Evolutionary conservation across 2,329 filamentous ascomycete genomes (phyloP), one percentile per base, ranked within the genome.

Genomic region (Aspergillus sp.): DNA sequence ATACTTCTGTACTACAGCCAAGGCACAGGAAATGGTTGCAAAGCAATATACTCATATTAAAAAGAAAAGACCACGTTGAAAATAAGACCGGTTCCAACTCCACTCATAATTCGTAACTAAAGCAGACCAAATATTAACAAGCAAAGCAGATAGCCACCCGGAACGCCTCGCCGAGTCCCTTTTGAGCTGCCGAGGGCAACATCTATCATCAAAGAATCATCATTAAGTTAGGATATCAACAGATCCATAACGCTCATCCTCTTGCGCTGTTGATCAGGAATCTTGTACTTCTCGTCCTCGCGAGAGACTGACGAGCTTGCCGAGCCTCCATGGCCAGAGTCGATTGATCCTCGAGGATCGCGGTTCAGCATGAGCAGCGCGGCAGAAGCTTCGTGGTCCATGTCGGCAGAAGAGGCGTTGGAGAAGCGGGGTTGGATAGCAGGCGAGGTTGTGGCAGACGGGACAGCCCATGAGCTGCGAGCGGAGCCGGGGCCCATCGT

Each of bases 311-410:
- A 45, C 26, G 43, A 30, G 47, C 53, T 52, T 2, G 60, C 12
- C 24, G 67, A 63, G 9, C 64, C 63, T 34, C 69, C 70, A 44
- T 57, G 66, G 7, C 67, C 63, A 7, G 70, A 71, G 60, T 71
- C 66, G 1, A 70, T 66, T 4, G 75, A 78, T 38, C 80, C 81
- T 36, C 90, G 81, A 41, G 90, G 84, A 71, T 95, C 91, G 53
- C 82, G 86, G 64, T 93, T 96, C 58, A 97, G 78, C 92, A 96
- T 96, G 71, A 96, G 75, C 64, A 96, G 73, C 3, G 92, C 93
- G 12, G 91, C 88, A 7, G 91, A 95, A 1, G 91, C 93, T 71
- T 95, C 91, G 59, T 92, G 88, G 61, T 91, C 88, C 38, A 89
- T 79, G 55, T 83, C 80, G 6, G 80, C 78, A 6, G 78, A 64